These are phyloP conservation scores for Ascochyta clinopodiicola DNA, from an alignment of 2,329 filamentous ascomycete species.

Conservation along the genomic window DNA sequence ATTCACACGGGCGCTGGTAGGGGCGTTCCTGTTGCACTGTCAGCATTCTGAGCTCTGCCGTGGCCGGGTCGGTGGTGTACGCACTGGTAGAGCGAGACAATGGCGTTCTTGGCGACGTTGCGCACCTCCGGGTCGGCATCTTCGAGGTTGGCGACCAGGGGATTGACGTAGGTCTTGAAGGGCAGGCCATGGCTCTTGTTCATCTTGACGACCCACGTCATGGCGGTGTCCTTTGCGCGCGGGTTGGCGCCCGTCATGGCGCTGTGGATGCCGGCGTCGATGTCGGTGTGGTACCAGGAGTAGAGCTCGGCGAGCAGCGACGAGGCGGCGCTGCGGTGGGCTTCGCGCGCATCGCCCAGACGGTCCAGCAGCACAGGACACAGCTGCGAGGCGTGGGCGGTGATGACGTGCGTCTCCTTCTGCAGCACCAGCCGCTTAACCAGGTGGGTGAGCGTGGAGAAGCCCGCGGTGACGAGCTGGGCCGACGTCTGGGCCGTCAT, in stretches of 20 bases:
- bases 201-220: constrained; percentile 89
- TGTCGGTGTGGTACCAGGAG: constrained; percentile 70
- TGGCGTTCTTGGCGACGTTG: constrained; percentile 79
- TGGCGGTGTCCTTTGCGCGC: constrained; percentile 81
- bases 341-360: constrained; percentile 87
- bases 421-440: constrained; percentile 86
- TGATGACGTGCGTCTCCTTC: constrained; percentile 74
- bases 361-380: constrained; percentile 81
- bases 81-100: constrained; percentile 86
- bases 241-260: constrained; percentile 82
- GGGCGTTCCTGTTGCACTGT: constrained; percentile 67
- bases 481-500: constrained; percentile 77
- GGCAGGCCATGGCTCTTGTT: constrained; percentile 78
- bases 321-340: constrained; percentile 75
- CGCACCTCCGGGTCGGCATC: constrained; percentile 88
- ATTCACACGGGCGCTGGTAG: constrained; percentile 84
- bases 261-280: constrained; percentile 78
- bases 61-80: constrained; percentile 3
- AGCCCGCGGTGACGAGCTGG: constrained; percentile 77
- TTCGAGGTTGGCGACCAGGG: constrained; percentile 84
- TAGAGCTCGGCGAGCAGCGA: constrained; percentile 82
- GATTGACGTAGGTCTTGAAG: constrained; percentile 83
- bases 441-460: constrained; percentile 86
- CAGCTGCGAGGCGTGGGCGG: constrained; percentile 72
- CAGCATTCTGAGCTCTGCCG: constrained; percentile 16